Evolutionary conservation across 768 basidiomycete species (phyloP).

Genomic region (Fibroporia radiculosa): DNA sequence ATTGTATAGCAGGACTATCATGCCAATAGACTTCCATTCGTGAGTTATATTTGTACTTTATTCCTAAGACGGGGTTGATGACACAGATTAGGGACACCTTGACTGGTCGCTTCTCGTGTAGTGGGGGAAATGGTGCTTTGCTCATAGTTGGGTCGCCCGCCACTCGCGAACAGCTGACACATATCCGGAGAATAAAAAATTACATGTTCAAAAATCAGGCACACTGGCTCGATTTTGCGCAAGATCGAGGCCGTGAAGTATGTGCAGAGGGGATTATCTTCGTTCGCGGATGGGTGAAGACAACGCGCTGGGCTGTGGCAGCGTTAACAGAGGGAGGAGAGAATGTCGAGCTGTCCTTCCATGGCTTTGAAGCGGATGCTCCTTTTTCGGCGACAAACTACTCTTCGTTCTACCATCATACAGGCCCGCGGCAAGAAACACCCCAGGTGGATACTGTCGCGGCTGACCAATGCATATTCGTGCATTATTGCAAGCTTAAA

Average conservation of each 20-base stretch:
- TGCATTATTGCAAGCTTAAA: slow-evolving; percentile 16
- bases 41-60: too few species aligned
- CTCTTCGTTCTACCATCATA: not conserved
- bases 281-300: slow-evolving; percentile 5
- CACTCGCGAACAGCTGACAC: not conserved
- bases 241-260: not conserved
- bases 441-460: too few species aligned
- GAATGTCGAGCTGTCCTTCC: not conserved
- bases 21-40: not conserved
- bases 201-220: slow-evolving; percentile 6
- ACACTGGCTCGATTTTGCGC: slow-evolving; percentile 5
- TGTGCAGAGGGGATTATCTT: slow-evolving; percentile 1
- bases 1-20: slow-evolving; percentile 7
- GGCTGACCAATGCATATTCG: slow-evolving; percentile 13
- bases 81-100: not conserved
- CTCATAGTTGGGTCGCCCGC: slow-evolving; percentile 2
- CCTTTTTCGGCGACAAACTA: not conserved
- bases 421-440: too few species aligned
- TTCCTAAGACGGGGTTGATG: not conserved
- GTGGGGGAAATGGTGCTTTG: slow-evolving; percentile 9
- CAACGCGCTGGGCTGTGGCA: slow-evolving; percentile 7
- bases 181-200: slow-evolving; percentile 4
- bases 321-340: slow-evolving; percentile 2
- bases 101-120: slow-evolving; percentile 3
- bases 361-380: not conserved